Evolutionary conservation across 2,329 filamentous ascomycete genomes (phyloP).

Genomic region (Cladosporium phlei): DNA sequence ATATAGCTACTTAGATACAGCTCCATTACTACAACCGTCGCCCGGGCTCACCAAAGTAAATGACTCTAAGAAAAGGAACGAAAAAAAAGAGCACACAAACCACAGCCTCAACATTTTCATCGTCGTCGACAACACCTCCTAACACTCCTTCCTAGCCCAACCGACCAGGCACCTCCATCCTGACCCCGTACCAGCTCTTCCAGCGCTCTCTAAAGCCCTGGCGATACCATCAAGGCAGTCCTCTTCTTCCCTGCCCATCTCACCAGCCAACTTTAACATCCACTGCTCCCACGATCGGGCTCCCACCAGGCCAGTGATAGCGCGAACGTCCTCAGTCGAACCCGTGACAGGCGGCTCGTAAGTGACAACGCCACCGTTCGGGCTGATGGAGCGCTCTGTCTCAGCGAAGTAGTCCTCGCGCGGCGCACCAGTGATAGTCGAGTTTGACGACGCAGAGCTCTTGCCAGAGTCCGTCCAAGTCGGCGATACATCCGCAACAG

Average conservation of each 20-base stretch:
- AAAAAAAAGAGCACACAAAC: too few relatives aligned
- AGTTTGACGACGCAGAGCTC: slow-evolving; percentile 11
- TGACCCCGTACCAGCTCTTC: slow-evolving; percentile 41
- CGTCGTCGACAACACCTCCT: too few relatives aligned
- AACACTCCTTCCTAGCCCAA: slow-evolving; percentile 50
- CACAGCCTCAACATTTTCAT: too few relatives aligned
- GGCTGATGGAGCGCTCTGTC: slow-evolving; percentile 34
- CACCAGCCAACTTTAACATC: slow-evolving; percentile 81
- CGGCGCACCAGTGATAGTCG: slow-evolving; percentile 1
- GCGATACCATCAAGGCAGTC: slow-evolving; percentile 53
- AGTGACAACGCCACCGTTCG: slow-evolving; percentile 25
- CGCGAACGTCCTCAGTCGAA: slow-evolving; percentile 32
- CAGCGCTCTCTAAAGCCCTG: slow-evolving; percentile 56
- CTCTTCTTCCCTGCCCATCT: slow-evolving; percentile 65
- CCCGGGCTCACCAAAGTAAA: too few relatives aligned
- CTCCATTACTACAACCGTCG: too few relatives aligned
- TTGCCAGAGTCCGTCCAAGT: slow-evolving; percentile 33
- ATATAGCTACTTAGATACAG: too few relatives aligned
- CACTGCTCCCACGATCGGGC: slow-evolving; percentile 95
- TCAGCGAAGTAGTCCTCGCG: slow-evolving; percentile 12
- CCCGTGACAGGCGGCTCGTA: slow-evolving; percentile 32
- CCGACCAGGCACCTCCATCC: slow-evolving; percentile 59
- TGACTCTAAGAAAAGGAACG: too few relatives aligned
- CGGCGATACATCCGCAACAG: slow-evolving; percentile 56
- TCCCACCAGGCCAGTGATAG: slow-evolving; percentile 73